A percentile compares a stretch with the other conserved stretches of the same genome.
Conservation (phyloP, 805 yeast genomes). For the Wickerhamomyces tratensis region DNA sequence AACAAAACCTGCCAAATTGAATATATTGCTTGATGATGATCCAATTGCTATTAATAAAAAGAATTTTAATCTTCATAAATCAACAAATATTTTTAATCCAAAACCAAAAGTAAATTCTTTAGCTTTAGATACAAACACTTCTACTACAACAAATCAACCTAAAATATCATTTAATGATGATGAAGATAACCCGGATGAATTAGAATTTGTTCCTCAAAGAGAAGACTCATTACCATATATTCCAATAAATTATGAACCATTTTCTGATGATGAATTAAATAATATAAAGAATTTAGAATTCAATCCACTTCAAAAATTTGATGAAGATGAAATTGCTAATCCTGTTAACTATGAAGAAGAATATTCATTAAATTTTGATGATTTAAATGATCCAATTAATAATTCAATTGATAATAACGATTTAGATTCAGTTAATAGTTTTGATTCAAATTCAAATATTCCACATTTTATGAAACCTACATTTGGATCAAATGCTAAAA, state of each 20-base stretch:
- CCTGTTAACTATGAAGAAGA: conserved; percentile 6
- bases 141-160: conserved; percentile 1
- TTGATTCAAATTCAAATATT: not conserved
- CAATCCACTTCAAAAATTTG: conserved; percentile 2
- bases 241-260: conserved; percentile 36
- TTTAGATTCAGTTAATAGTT: conserved; percentile 8
- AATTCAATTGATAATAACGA: conserved; percentile 7
- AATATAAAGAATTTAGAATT: conserved; percentile 15
- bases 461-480: conserved; percentile 20
- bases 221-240: conserved; percentile 29
- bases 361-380: conserved; percentile 15
- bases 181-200: conserved; percentile 25
- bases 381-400: conserved; percentile 16
- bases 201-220: conserved; percentile 38
- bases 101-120: conserved; percentile 8
- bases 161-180: conserved; percentile 5
- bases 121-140: conserved; percentile 7
- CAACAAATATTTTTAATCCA: conserved; percentile 3
- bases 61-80: conserved; percentile 3
- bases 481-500: conserved; percentile 10
- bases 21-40: conserved; percentile 23
- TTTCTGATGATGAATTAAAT: conserved; percentile 22
- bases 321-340: conserved; percentile 5
- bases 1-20: conserved; percentile 14
- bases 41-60: conserved; percentile 4